Evolutionary conservation across 129 eudicot genomes (phyloP).

Genomic region (Tagetes erecta): DNA sequence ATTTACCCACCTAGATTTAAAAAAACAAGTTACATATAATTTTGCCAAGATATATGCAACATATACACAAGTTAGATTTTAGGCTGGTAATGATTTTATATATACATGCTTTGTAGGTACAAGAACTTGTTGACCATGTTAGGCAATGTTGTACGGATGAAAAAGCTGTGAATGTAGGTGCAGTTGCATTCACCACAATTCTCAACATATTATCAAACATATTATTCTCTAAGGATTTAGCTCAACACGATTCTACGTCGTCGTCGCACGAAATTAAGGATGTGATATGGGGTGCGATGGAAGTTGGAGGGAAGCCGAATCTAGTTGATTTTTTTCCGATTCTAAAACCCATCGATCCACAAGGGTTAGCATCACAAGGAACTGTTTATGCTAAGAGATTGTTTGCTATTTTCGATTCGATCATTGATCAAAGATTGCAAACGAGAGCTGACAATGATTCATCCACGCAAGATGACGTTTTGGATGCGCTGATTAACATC

Average conservation of each 20-base stretch:
- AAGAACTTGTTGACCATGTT: conserved; percentile 10
- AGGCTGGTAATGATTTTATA: no score
- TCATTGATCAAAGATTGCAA: background rate
- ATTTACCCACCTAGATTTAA: no score
- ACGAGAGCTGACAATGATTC: background rate
- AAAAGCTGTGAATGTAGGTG: background rate
- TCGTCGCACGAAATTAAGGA: background rate
- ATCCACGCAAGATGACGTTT: background rate
- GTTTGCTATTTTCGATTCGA: background rate
- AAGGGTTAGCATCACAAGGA: background rate
- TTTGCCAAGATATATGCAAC: no score
- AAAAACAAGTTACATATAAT: no score
- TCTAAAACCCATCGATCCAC: conserved; percentile 3
- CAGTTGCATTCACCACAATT: conserved; percentile 3
- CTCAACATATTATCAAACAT: conserved; percentile 4
- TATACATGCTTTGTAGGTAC: background rate
- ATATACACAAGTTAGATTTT: no score
- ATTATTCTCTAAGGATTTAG: background rate
- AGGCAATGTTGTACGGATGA: background rate
- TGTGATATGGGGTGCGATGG: background rate
- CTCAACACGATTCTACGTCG: background rate
- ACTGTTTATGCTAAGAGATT: background rate
- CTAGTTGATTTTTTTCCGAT: background rate
- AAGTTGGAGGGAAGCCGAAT: conserved; percentile 10
- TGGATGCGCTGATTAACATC: background rate